A percentile compares a stretch with the other conserved stretches of the same genome.
Conservation (phyloP, 495 filamentous ascomycete genomes). For the Xylaria nigripes region DNA sequence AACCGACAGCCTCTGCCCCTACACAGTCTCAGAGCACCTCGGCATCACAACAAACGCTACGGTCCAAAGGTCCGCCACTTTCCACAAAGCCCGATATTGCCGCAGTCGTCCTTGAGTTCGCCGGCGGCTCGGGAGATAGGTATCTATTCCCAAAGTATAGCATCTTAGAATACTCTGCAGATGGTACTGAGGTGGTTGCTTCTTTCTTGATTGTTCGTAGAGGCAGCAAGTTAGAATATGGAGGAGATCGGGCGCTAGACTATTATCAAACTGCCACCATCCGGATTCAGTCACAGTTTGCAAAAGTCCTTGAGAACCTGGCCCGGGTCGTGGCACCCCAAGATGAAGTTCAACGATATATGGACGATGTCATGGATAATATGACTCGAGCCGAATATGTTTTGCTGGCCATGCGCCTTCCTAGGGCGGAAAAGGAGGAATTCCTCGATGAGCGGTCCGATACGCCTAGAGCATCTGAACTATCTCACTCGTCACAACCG, state of each 20-base stretch:
- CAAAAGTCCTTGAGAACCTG: conserved; percentile 63
- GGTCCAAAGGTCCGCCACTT: conserved; percentile 47
- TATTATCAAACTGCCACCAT: conserved; percentile 91
- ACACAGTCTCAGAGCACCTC: conserved; percentile 24
- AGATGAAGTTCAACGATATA: conserved; percentile 72
- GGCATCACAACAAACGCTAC: conserved; percentile 34
- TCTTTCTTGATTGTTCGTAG: conserved; percentile 61
- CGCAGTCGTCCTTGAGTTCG: conserved; percentile 78
- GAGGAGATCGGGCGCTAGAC: conserved; percentile 49
- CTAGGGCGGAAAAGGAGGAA: conserved; percentile 37
- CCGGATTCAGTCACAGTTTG: conserved; percentile 55
- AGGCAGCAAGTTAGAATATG: conserved; percentile 46
- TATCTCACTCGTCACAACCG: conserved; percentile 15
- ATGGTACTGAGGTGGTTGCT: conserved; percentile 41
- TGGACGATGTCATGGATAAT: conserved; percentile 74
- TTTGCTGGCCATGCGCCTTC: conserved; percentile 57
- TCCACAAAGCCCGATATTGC: conserved; percentile 54
- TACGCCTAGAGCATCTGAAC: conserved; percentile 17
- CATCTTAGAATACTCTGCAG: conserved; percentile 61
- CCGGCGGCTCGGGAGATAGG: conserved; percentile 70
- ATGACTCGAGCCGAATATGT: conserved; percentile 63
- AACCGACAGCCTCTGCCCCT: conserved; percentile 17
- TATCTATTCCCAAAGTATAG: conserved; percentile 83
- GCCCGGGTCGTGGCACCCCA: conserved; percentile 65
- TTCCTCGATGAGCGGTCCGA: conserved; percentile 23